Base-by-base conservation (phyloP, 2,329 filamentous ascomycete species). In the Harringtonia lauricola region DNA sequence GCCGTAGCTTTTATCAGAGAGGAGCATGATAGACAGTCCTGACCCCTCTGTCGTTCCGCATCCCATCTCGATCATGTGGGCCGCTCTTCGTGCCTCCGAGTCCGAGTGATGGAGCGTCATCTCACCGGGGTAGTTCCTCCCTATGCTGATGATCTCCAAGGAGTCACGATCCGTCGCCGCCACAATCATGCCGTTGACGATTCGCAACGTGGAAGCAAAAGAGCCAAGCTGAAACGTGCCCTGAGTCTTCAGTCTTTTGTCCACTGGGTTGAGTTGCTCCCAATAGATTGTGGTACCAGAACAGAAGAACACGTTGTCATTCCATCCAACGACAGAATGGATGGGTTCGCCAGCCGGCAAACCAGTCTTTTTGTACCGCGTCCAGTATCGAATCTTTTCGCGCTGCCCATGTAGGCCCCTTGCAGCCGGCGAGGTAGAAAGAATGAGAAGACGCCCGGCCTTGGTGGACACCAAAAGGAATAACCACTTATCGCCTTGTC, bases 391-490 rank as follows among this genome's bases (percentile, higher is more conserved):
- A 44, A 79, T 68, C 43, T 49, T 59, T 31, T 50, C 22, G 2
- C 49, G 49, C 6, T 49, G 52, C 3, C 51, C 54, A 5, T 59
- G 55, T 42, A 8, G 13, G 57, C 50, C 14, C 33, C 41, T 19
- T 2, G 19, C 10, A 43, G 35, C 8, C 41, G 47, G 57, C 36
- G 67, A 64, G 8, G 72, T 64, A 1, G 74, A 71, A 14, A 80
- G 65, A 8, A 83, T 66, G 18, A 79, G 54, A 13, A 84, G 60
- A 6, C 68, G 64, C 2, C 78, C 77, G 10, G 62, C 61, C 28
- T 65, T 66, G 0, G 74, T 76, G 4, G 74, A 68, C 12, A 83
- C 69, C 14, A 86, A 66, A 28, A 86, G 65, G 54, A 79, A 82
- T 2, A 73, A 68, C 58, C 81, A 83, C 0, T 61, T 68, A 44